These are phyloP conservation scores for Wickerhamiella hasegawae DNA, from an alignment of 805 yeast species.

Conservation along the genomic window DNA sequence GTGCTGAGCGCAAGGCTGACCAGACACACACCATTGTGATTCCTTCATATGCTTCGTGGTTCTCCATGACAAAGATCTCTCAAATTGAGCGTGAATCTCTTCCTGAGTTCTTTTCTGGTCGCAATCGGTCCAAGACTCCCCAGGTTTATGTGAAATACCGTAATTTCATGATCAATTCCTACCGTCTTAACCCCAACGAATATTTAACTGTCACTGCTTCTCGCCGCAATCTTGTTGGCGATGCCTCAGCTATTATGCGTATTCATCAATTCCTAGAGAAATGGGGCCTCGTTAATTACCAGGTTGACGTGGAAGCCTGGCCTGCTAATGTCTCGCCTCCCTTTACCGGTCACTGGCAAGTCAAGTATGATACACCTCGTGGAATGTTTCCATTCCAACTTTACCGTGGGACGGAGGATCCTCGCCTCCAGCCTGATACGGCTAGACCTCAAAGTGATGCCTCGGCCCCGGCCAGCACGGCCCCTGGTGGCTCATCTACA, in stretches of 20 bases:
- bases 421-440: constrained; percentile 9
- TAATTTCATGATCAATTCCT: constrained; percentile 78
- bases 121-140: constrained; percentile 61
- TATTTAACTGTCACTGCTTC: constrained; percentile 81
- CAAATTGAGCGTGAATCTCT: constrained; percentile 67
- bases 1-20: constrained; percentile 14
- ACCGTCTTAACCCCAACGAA: constrained; percentile 77
- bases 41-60: constrained; percentile 85
- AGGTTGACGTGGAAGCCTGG: constrained; percentile 63
- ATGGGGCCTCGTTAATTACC: constrained; percentile 92
- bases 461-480: background rate
- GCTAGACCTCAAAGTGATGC: background rate
- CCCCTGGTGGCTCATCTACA: constrained; percentile 62
- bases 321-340: constrained; percentile 55
- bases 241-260: constrained; percentile 75
- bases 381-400: constrained; percentile 86
- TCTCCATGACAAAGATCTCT: constrained; percentile 53
- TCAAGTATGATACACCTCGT: constrained; percentile 75
- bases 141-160: constrained; percentile 66
- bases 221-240: constrained; percentile 80
- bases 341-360: constrained; percentile 58
- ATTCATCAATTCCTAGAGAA: constrained; percentile 69
- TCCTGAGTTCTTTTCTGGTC: constrained; percentile 65
- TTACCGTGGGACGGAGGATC: constrained; percentile 47
- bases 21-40: constrained; percentile 76